Conservation (phyloP, 73 alveolate species). For the Stentor coeruleus region DNA sequence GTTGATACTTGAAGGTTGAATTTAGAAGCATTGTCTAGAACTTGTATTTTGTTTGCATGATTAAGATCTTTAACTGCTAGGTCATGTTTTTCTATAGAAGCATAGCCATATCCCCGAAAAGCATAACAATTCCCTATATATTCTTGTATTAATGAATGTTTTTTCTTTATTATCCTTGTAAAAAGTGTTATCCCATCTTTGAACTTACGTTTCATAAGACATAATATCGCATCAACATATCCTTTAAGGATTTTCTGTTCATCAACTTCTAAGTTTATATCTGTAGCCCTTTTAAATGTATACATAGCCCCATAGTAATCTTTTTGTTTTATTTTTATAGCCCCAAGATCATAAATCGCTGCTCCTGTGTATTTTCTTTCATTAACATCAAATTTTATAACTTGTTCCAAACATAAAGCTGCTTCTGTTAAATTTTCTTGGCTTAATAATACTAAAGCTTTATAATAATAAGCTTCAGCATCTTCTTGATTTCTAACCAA, state of each 20-base stretch:
- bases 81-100: conserved; percentile 45
- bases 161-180: conserved; percentile 22
- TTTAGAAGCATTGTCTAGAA: conserved; percentile 35
- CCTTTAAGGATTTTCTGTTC: conserved; percentile 41
- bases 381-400: conserved; percentile 38
- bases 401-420: conserved; percentile 45
- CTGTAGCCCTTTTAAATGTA: conserved; percentile 49
- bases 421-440: conserved; percentile 47
- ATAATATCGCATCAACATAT: conserved; percentile 50
- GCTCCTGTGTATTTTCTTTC: conserved; percentile 42
- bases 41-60: conserved; percentile 18
- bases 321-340: conserved; percentile 40
- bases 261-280: conserved; percentile 34
- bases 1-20: conserved; percentile 38
- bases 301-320: conserved; percentile 55
- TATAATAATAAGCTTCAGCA: conserved; percentile 53
- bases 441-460: conserved; percentile 28
- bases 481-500: conserved; percentile 34
- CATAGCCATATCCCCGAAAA: conserved; percentile 51
- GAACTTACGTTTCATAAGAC: conserved; percentile 50
- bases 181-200: conserved; percentile 37
- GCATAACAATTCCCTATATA: conserved; percentile 44
- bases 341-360: conserved; percentile 45
- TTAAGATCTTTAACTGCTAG: conserved; percentile 41
- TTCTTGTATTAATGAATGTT: conserved; percentile 32